Base-by-base conservation (phyloP, 768 basidiomycete species). In the Lactarius psammicola region DNA sequence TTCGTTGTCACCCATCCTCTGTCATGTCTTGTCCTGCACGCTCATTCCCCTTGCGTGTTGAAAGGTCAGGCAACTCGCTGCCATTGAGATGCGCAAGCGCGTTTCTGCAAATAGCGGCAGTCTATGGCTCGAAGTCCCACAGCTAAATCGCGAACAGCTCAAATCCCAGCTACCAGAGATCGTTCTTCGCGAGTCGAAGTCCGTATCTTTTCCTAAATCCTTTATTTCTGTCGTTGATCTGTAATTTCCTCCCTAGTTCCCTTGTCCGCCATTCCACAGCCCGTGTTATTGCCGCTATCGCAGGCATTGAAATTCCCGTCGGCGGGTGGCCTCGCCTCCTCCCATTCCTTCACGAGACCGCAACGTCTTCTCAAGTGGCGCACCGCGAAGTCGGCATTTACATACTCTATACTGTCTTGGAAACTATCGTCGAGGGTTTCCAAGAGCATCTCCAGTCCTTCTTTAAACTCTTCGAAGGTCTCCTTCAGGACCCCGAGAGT, bases 31-130 rank as follows among this genome's bases (percentile, higher is more conserved):
- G n/a, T 46, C 23, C 10, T 60, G 10, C 18, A 31, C 15, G 46
- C 49, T 60, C 40, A 18, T 57, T 59, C 17, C 17, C 9, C 33
- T 66, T 40, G 2, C 10, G 56, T 49, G 15, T 58, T 1, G 15
- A 30, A 59, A 99, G 95, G 87, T 98, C 68, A 92, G 95, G 67
- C 97, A 99, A 86, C 84, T 99, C 26, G 93, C 95, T 56, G 95
- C 95, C 9, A 95, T 98, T 62, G 97, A 99, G 78, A 82, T 98
- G 75, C 85, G 96, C 71, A 99, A 99, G 82, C 91, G 96, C 64
- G 85, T 98, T 66, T 76, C 82, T 31, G 84, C 87, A 74, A 88
- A 88, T 72, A 91, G 89, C 70, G 90, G 89, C 58, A 85, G 84
- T 74, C 77, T 95, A 36, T 99, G 97, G 97, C 80, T 85, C 23